Percentiles rank a stretch among this genome's conserved stretches.
Evolutionary conservation across 1,139 yeast species (phyloP).

Genomic region (Yamadazyma friedrichii): DNA sequence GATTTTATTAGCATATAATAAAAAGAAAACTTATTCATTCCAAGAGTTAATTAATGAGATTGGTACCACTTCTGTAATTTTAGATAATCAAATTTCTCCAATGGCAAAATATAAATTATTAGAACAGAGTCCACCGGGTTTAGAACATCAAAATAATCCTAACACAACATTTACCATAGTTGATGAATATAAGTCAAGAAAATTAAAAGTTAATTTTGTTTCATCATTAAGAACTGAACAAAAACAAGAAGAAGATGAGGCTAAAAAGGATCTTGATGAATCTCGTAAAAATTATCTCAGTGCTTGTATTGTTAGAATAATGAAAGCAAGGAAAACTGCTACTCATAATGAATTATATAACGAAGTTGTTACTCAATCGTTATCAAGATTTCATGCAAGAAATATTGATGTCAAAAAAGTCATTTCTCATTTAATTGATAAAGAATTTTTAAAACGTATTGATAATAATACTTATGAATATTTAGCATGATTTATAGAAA

Average conservation of each 20-base stretch:
- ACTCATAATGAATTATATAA: slow-evolving; percentile 80
- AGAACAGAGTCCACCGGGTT: slow-evolving; percentile 60
- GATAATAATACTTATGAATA: slow-evolving; percentile 79
- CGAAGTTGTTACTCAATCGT: slow-evolving; percentile 86
- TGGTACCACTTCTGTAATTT: slow-evolving; percentile 60
- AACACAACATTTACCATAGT: slow-evolving; percentile 72
- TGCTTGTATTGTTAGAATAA: slow-evolving; percentile 93
- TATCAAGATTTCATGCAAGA: slow-evolving; percentile 80
- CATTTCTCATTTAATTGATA: slow-evolving; percentile 81
- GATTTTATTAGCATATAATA: slow-evolving; percentile 77
- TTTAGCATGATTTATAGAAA: slow-evolving; percentile 43
- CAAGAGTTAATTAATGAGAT: slow-evolving; percentile 65
- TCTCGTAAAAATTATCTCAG: slow-evolving; percentile 83
- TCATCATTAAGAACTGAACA: slow-evolving; percentile 78
- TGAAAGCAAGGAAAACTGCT: slow-evolving; percentile 86
- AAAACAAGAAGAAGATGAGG: slow-evolving; percentile 75
- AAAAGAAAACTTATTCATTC: slow-evolving; percentile 55
- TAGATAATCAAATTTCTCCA: slow-evolving; percentile 76
- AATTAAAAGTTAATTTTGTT: slow-evolving; percentile 81
- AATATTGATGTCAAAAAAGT: slow-evolving; percentile 85
- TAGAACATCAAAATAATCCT: slow-evolving; percentile 44
- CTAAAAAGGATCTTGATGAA: slow-evolving; percentile 82
- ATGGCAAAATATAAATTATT: slow-evolving; percentile 77
- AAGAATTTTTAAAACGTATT: slow-evolving; percentile 77
- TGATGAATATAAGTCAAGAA: slow-evolving; percentile 80